Evolutionary conservation across 768 basidiomycete species (phyloP), one percentile per base, ranked within the genome.

Genomic region (Trametes cubensis): DNA sequence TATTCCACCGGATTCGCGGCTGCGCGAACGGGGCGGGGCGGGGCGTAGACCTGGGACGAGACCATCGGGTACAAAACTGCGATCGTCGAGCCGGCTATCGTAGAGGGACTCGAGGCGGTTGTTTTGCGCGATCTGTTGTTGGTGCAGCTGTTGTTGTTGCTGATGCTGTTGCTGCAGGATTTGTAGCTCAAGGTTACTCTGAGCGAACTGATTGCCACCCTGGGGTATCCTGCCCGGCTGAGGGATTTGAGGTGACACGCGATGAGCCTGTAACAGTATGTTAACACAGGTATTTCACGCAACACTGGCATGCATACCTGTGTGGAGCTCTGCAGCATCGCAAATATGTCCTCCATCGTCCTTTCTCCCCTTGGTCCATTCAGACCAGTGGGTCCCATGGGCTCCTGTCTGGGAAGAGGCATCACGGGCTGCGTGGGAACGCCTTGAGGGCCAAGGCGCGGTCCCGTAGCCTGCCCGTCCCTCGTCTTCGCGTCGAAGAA

Each of bases 1-100:
- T 58, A 85, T 75, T 4, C 78, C 74, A 38, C 76, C 75, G 62
- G 79, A 78, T 63, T 89, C 85, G 49, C 88, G 80, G 69, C 76
- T 81, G 62, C 89, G 82, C 58, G 85, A 68, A 14, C 68, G 81
- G 45, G 85, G 83, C 49, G 83, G 85, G 41, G 80, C 81, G 30
- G 87, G 81, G 41, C 92, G 86, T 34, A 94, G 80, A 10, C 91
- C 92, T 25, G 92, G 91, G 17, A 94, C 92, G 84, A 94, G 85
- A 28, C 89, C 89, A 74, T 94, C 90, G 11, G 92, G 89, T 25
- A 90, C 83, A 66, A 94, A 94, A 66, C 81, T 85, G 64, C 90
- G 81, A 67, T 90, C 90, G 55, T 93, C 89, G 42, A 85, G 71
- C 25, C 86, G 85, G 67, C 85, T 88, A 55, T 91, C 89, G 69